Base-by-base conservation (phyloP, 176 grass and related monocot genomes). In the Eragrostis nindensis region DNA sequence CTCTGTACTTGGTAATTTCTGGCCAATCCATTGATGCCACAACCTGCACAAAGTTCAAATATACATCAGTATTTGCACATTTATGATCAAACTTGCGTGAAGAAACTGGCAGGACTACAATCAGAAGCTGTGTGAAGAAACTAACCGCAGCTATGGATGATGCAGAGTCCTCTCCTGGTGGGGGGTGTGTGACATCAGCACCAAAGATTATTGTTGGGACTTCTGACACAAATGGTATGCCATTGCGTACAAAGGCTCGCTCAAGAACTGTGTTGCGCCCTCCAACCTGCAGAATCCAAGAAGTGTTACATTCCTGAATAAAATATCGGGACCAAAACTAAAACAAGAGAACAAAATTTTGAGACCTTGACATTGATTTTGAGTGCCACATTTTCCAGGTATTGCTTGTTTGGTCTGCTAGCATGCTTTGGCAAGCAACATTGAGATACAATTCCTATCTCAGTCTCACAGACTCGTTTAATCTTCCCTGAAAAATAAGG, bases 341-440 rank as follows among this genome's bases (percentile, higher is more conserved):
- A 39, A 43, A 43, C 39, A 39, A 61, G 55, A 39, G 52, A 25
- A 46, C 64, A 18, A 41, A 59, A 64, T 50, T 16, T 15, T n/a
- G 0, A 5, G 25, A 97, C 95, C 94, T 97, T 97, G 27, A 94
- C 89, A 74, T 97, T 97, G 65, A 94, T 92, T 85, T 97, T 97
- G 4, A 94, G 79, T 42, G 95, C 82, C 65, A 94, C 76, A 85
- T 97, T 97, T 79, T 91, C 91, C 32, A 93, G 40, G 84, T 97
- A 97, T 83, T 91, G 91, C 38, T 77, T 91, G 80, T 89, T 91
- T n/a, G 76, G 86, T 52, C 85, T 88, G 45, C 66, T 59, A 71
- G 83, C 84, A 78, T 93, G 80, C 68, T 11, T 93, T 48, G 88
- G 83, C 46, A 80, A 67, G 49, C 90, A 97, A 74, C 94, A 97